Evolutionary conservation across 805 yeast species (phyloP).

Genomic region (Yamadazyma ubonensis): DNA sequence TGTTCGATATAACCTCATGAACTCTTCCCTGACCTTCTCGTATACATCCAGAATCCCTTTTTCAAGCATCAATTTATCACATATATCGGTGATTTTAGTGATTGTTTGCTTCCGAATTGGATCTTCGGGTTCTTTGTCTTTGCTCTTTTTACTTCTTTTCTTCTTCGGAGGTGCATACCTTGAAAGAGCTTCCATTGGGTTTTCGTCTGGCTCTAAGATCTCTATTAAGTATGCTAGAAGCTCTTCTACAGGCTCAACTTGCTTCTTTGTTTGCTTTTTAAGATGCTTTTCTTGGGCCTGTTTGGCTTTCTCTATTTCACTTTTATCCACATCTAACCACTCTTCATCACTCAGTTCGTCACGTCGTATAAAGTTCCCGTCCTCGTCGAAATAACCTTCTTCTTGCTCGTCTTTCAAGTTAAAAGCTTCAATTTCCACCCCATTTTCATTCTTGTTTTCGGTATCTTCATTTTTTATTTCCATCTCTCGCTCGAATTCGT

Average conservation of each 20-base stretch:
- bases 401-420: constrained; percentile 54
- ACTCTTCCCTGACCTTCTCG: constrained; percentile 56
- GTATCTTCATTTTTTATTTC: constrained; percentile 18
- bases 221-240: constrained; percentile 2
- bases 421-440: constrained; percentile 56
- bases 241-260: constrained; percentile 8
- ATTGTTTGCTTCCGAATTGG: constrained; percentile 8
- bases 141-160: constrained; percentile 13
- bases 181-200: constrained; percentile 55
- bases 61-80: constrained; percentile 43
- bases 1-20: constrained; percentile 34
- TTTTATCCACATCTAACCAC: constrained; percentile 21
- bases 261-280: constrained; percentile 8
- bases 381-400: constrained; percentile 59
- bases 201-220: constrained; percentile 55
- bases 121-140: constrained; percentile 5
- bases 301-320: constrained; percentile 36
- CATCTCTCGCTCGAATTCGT: constrained; percentile 27
- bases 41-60: constrained; percentile 47
- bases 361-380: constrained; percentile 54
- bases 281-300: constrained; percentile 37
- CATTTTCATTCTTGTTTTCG: constrained; percentile 21
- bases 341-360: constrained; percentile 28
- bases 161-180: constrained; percentile 29
- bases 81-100: constrained; percentile 43